Evolutionary conservation across 1,139 yeast genomes (phyloP).

Genomic region (Candida pseudoviswanathii): DNA sequence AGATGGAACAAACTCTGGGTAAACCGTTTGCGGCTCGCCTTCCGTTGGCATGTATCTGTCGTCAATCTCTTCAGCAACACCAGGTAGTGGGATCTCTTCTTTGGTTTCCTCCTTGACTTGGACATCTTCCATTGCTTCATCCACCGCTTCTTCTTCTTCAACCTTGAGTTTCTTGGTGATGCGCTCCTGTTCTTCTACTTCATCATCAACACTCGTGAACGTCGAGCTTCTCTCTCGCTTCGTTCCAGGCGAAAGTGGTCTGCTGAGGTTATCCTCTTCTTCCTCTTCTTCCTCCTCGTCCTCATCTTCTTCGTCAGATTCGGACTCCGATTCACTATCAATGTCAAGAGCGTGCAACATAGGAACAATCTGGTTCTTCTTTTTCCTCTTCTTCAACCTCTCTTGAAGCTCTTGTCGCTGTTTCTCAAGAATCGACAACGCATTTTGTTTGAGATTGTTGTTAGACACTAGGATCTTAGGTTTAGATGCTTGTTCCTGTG

Average conservation of each 20-base stretch:
- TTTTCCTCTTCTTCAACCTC: constrained; percentile 27
- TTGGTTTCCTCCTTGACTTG: constrained; percentile 9
- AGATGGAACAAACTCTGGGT: constrained; percentile 38
- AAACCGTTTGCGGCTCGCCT: constrained; percentile 52
- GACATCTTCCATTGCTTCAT: constrained; percentile 29
- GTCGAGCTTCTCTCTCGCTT: constrained; percentile 34
- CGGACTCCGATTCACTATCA: constrained; percentile 39
- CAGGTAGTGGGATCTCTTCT: constrained; percentile 4
- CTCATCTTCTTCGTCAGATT: constrained; percentile 7
- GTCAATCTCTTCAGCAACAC: constrained; percentile 24
- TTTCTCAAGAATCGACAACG: constrained; percentile 31
- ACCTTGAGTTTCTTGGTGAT: constrained; percentile 19
- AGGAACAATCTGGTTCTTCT: constrained; percentile 48
- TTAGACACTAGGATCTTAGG: constrained; percentile 20
- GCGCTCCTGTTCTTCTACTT: constrained; percentile 20
- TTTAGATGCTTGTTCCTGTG: constrained; percentile 33
- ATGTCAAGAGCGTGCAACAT: constrained; percentile 74
- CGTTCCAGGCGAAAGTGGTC: constrained; percentile 7
- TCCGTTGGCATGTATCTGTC: constrained; percentile 47
- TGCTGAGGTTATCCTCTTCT: constrained; percentile 36
- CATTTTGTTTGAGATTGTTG: constrained; percentile 24
- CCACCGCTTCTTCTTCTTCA: constrained; percentile 17
- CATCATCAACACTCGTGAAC: constrained; percentile 36
- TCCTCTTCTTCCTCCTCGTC: constrained; percentile 33
- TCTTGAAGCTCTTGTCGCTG: constrained; percentile 23